Conservation (phyloP, 179 eudicot genomes). For the Corrigiola litoralis region DNA sequence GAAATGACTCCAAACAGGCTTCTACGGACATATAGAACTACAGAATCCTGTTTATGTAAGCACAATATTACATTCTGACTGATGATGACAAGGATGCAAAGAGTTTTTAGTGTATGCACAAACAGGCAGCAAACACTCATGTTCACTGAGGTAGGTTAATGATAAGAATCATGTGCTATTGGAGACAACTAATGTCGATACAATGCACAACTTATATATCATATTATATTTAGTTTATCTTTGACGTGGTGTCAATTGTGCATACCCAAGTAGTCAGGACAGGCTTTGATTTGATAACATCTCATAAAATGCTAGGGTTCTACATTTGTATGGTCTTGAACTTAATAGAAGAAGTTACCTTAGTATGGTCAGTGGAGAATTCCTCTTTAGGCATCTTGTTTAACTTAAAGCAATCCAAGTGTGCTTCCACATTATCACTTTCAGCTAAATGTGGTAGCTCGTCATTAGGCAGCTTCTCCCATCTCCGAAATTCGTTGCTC, state of each 20-base stretch:
- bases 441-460: conserved; percentile 5
- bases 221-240: no score
- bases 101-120: background rate
- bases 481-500: conserved; percentile 49
- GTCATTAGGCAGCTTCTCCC: conserved; percentile 36
- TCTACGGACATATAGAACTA: conserved; percentile 50
- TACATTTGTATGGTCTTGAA: no score
- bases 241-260: no score
- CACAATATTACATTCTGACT: no score
- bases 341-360: no score
- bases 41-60: conserved; percentile 39
- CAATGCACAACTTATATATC: no score
- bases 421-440: conserved; percentile 10
- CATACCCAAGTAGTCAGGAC: background rate
- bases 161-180: no score
- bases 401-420: conserved; percentile 12
- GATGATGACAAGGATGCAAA: no score
- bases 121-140: background rate
- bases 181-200: no score
- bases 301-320: no score
- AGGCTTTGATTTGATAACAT: no score
- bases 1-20: conserved; percentile 39
- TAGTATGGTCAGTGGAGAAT: conserved; percentile 59
- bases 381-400: conserved; percentile 20
- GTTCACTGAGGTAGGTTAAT: no score